These are phyloP conservation scores for Helicostylum pulchrum DNA, from an alignment of 192 early-diverging fungal species.

Conservation along the genomic window DNA sequence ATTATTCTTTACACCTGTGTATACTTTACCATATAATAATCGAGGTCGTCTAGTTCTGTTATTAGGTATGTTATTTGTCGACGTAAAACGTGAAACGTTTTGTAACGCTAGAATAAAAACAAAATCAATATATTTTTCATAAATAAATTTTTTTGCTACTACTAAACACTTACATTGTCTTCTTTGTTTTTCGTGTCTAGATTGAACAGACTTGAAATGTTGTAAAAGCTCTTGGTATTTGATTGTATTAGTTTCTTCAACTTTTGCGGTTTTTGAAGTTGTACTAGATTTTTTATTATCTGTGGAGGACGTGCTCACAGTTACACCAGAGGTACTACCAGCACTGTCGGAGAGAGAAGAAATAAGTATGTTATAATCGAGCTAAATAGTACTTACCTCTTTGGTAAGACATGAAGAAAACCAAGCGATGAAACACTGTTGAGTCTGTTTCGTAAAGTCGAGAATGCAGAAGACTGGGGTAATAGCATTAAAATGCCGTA, in stretches of 20 bases:
- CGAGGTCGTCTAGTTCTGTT: conserved; percentile 2
- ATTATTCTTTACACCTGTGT: neutral
- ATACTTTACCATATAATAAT: neutral
- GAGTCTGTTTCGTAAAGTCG: conserved; percentile 89
- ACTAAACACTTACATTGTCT: conserved; percentile 32
- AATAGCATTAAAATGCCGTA: conserved; percentile 97
- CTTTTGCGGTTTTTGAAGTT: conserved; percentile 13
- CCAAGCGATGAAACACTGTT: conserved; percentile 76
- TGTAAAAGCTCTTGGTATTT: conserved; percentile 65
- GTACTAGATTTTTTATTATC: neutral
- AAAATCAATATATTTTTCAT: neutral
- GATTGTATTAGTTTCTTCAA: conserved; percentile 40
- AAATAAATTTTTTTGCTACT: neutral
- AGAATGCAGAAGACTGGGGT: conserved; percentile 96
- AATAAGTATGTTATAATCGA: neutral
- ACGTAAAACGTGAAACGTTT: conserved; percentile 1
- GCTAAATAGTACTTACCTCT: conserved; percentile 34
- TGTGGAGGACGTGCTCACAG: neutral
- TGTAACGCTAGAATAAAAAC: conserved; percentile 9
- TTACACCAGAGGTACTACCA: neutral
- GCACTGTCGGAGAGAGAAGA: neutral
- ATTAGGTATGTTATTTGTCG: no score
- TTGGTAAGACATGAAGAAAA: conserved; percentile 57
- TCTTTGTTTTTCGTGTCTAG: conserved; percentile 69
- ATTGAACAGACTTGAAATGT: conserved; percentile 74